phyloP scores from a whole-genome alignment of 1,284 basidiomycete genomes.

The Leucoagaricus sp. region DNA sequence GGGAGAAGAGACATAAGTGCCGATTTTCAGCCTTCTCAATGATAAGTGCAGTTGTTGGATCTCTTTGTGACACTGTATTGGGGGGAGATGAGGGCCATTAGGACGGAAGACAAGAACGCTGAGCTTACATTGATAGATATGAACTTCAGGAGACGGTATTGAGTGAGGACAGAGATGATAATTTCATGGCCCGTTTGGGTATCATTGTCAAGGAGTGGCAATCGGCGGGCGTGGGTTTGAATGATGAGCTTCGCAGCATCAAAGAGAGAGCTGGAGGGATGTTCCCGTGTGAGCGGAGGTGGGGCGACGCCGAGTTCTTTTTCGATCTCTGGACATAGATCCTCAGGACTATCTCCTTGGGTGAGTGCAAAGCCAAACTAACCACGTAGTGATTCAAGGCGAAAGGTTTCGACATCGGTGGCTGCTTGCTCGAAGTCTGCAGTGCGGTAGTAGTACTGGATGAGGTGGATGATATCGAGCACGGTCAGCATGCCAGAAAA shows the following conservation, averaged over 20 bases:
- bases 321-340: slow-evolving; percentile 79
- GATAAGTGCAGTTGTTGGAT: slow-evolving; percentile 77
- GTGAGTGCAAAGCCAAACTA: slow-evolving; percentile 19
- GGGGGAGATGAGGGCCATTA: slow-evolving; percentile 3
- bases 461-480: slow-evolving; percentile 94
- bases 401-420: slow-evolving; percentile 93
- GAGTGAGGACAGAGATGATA: slow-evolving; percentile 94
- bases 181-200: slow-evolving; percentile 94
- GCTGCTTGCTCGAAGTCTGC: slow-evolving; percentile 87
- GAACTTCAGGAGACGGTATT: slow-evolving; percentile 98
- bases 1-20: slow-evolving; percentile 79
- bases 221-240: slow-evolving; percentile 91
- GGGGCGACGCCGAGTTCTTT: slow-evolving; percentile 89
- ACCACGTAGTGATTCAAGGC: slow-evolving; percentile 88
- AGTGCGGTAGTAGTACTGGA: slow-evolving; percentile 93
- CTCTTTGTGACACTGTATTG: slow-evolving; percentile 65
- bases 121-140: slow-evolving; percentile 93
- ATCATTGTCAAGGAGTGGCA: slow-evolving; percentile 94
- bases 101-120: not conserved
- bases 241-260: slow-evolving; percentile 92
- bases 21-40: slow-evolving; percentile 88
- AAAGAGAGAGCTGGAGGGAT: slow-evolving; percentile 86
- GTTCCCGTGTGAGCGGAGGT: slow-evolving; percentile 88
- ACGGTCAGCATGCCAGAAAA: slow-evolving; percentile 98
- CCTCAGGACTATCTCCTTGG: no score